Conservation (phyloP, 1,139 yeast species). For the Scheffersomyces illinoinensis region DNA sequence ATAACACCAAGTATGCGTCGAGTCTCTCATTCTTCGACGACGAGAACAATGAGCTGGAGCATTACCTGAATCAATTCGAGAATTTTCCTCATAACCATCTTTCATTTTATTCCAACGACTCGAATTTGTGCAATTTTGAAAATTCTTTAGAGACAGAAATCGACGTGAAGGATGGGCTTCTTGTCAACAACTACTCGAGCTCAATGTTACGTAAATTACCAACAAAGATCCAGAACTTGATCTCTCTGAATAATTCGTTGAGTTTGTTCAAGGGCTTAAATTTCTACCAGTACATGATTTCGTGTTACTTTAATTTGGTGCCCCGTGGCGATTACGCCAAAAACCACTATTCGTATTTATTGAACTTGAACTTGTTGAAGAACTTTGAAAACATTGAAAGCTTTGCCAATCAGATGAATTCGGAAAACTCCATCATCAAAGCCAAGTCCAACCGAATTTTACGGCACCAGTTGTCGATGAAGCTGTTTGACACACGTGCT, state of each 20-base stretch:
- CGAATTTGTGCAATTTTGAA: conserved; percentile 37
- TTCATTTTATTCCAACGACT: conserved; percentile 40
- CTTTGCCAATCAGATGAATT: conserved; percentile 28
- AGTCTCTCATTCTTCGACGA: conserved; percentile 14
- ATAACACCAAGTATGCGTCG: conserved; percentile 17
- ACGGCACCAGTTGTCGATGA: conserved; percentile 36
- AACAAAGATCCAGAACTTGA: conserved; percentile 34
- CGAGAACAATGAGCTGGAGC: conserved; percentile 1
- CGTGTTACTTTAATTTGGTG: conserved; percentile 41
- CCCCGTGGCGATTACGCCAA: conserved; percentile 30
- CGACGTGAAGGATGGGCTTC: conserved; percentile 24
- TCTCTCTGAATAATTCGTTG: conserved; percentile 32
- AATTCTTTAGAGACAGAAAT: conserved; percentile 31
- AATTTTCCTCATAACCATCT: conserved; percentile 39
- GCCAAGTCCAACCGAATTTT: conserved; percentile 34
- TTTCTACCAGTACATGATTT: conserved; percentile 41
- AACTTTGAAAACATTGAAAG: conserved; percentile 38
- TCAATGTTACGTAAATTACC: conserved; percentile 34
- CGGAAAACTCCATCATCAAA: conserved; percentile 31
- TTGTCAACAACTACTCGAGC: conserved; percentile 22
- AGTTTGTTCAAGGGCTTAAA: conserved; percentile 37
- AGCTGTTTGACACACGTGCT: conserved; percentile 17
- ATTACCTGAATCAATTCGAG: conserved; percentile 20
- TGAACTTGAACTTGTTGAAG: conserved; percentile 41
- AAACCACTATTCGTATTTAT: conserved; percentile 40